Evolutionary conservation across 495 filamentous ascomycete genomes (phyloP).

Genomic region (Xylona heveae): DNA sequence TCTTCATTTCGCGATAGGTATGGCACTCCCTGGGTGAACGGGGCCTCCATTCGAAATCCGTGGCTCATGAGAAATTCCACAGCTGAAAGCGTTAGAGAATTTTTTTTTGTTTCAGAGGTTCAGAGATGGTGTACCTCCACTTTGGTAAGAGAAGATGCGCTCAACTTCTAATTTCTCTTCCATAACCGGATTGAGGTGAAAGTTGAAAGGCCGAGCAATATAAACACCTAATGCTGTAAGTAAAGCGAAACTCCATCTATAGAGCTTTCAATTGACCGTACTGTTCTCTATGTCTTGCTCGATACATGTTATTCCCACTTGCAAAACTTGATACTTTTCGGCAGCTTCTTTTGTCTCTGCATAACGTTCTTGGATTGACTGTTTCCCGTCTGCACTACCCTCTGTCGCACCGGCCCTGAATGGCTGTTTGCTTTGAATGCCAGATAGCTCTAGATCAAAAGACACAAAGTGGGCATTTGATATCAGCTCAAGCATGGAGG

Average conservation of each 20-base stretch:
- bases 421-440: constrained; percentile 23
- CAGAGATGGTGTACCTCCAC: constrained; percentile 23
- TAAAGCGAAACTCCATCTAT: neutral
- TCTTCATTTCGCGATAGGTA: constrained; percentile 54
- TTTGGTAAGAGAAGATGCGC: constrained; percentile 30
- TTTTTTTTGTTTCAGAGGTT: constrained; percentile 3
- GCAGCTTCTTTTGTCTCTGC: constrained; percentile 39
- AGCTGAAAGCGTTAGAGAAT: constrained; percentile 18
- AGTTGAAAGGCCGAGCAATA: constrained; percentile 44
- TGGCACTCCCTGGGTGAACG: constrained; percentile 36
- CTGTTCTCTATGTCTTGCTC: constrained; percentile 28
- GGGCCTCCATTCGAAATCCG: constrained; percentile 36
- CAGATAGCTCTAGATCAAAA: constrained; percentile 61
- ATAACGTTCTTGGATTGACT: constrained; percentile 43
- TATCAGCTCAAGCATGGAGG: constrained; percentile 36
- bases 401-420: constrained; percentile 5
- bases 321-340: constrained; percentile 48
- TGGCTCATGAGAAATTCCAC: constrained; percentile 39
- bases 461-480: constrained; percentile 41
- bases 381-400: constrained; percentile 8
- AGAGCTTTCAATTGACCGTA: constrained; percentile 6
- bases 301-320: constrained; percentile 53
- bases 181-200: constrained; percentile 34
- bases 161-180: constrained; percentile 28
- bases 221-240: constrained; percentile 24